Base-by-base conservation (phyloP, 208 protist species). In the Wallacemonas sp. region DNA sequence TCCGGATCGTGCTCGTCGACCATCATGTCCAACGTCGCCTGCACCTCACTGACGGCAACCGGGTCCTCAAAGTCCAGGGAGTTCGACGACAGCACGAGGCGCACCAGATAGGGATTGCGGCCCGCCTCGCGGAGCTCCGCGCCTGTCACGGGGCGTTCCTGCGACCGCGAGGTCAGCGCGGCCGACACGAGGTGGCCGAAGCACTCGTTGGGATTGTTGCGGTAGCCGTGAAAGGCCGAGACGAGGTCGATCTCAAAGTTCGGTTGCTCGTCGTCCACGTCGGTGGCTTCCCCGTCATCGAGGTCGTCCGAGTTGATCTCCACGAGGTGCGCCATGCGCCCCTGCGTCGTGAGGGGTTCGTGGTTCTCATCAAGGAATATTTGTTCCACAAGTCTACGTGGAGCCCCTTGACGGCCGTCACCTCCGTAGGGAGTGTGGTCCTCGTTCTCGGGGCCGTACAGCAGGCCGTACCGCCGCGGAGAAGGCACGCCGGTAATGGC, bases 111-210 rank as follows among this genome's bases (percentile, higher is more conserved):
- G 0, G 81, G 85, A 56, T 88, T 85, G 46, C 78, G 75, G 24
- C 71, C 52, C 43, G 88, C 85, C 34, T 82, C 83, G 11, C 60
- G 67, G 0, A 94, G 26, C 70, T 94, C 88, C 12, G 68, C 81
- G 1, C 72, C 83, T 0, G 72, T 85, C n/a, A 94, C 88, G 0
- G 76, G 88, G 23, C 72, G 67, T 14, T 38, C 39, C 54, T 84
- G 72, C 39, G 80, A 87, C 21, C 85, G 80, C 32, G 76, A 72
- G 44, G 74, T 75, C n/a, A 94, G 74, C 12, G 85, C 83, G 17
- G 88, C 88, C n/a, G 78, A 80, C 17, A 94, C 88, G 29, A 94
- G 76, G 39, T 94, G 85, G 34, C 75, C 80, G 48, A 86, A 88
- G 24, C 74, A 81, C 61, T 92, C 88, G 23, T 79, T 89, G 9